A percentile compares a stretch with the other conserved stretches of the same genome.
phyloP scores from a whole-genome alignment of 805 yeast species.

The Debaryomyces castellii region DNA sequence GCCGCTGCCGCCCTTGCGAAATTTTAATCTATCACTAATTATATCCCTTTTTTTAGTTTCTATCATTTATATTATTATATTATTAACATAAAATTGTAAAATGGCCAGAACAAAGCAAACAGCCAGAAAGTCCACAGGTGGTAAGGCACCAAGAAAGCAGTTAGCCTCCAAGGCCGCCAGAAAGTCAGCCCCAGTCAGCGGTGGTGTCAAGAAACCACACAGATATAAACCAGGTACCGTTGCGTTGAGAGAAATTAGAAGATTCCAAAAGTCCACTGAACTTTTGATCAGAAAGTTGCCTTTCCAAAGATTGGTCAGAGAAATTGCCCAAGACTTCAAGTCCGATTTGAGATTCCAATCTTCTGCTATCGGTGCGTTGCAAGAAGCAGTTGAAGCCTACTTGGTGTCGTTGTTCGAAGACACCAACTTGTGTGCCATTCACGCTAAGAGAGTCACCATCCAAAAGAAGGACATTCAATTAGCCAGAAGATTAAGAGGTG shows the following conservation, averaged over 20 bases:
- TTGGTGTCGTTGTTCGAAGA: constrained; percentile 95
- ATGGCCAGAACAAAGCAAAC: constrained; percentile 96
- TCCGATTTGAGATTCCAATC: constrained; percentile 95
- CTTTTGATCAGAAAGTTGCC: constrained; percentile 94
- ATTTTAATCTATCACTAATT: neutral
- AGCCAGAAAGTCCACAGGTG: constrained; percentile 94
- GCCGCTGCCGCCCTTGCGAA: neutral
- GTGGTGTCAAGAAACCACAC: constrained; percentile 94
- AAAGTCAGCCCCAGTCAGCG: constrained; percentile 88
- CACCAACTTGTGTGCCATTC: constrained; percentile 97
- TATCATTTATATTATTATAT: neutral
- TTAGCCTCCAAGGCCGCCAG: constrained; percentile 91
- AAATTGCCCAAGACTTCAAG: constrained; percentile 92
- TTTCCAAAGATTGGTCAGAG: constrained; percentile 95
- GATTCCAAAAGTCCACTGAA: constrained; percentile 96
- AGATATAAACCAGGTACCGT: constrained; percentile 98
- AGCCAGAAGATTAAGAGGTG: constrained; percentile 98
- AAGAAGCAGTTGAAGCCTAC: constrained; percentile 98
- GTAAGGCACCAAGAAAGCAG: constrained; percentile 95
- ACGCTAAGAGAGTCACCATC: constrained; percentile 98
- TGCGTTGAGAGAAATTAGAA: constrained; percentile 94
- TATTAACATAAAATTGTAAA: constrained; percentile 11
- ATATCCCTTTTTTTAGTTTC: neutral
- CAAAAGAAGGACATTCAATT: constrained; percentile 98
- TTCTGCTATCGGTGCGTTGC: constrained; percentile 95